Evolutionary conservation across 2,329 filamentous ascomycete genomes (phyloP).

Genomic region (Fusarium floridanum): DNA sequence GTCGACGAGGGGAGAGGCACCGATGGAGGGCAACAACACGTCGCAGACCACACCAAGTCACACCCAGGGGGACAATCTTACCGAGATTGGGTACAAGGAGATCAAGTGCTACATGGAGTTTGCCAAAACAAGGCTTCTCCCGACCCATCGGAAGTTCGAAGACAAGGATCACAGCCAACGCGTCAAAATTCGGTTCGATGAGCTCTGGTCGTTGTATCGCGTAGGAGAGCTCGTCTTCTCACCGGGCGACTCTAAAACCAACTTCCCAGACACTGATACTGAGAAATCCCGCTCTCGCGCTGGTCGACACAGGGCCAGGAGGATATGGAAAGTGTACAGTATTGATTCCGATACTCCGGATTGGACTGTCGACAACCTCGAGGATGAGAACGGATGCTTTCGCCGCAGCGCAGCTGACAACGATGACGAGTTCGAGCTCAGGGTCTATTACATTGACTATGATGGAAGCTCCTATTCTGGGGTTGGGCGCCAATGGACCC

Average conservation of each 20-base stretch:
- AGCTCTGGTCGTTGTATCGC: background rate
- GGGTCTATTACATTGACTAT: conserved; percentile 1
- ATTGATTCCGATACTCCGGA: background rate
- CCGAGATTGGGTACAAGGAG: background rate
- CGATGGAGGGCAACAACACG: background rate
- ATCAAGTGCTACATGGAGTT: conserved; percentile 9
- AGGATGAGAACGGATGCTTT: background rate
- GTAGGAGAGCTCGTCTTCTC: background rate
- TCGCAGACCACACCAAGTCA: background rate
- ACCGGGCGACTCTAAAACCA: background rate
- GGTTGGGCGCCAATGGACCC: background rate
- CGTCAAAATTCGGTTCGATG: background rate
- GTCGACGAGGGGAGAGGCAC: background rate
- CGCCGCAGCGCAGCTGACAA: background rate
- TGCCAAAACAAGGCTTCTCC: background rate
- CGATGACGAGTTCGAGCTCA: background rate
- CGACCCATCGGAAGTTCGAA: background rate
- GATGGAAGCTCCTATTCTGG: background rate
- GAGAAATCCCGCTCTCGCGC: background rate
- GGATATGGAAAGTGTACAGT: background rate
- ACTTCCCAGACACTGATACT: background rate
- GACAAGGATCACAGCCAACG: background rate
- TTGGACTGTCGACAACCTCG: background rate
- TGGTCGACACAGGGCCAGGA: background rate
- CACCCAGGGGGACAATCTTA: background rate